Percentiles rank a stretch among this genome's conserved stretches.
Evolutionary conservation across 352 stramenopile species (phyloP).

Genomic region (Pythium coloratum): DNA sequence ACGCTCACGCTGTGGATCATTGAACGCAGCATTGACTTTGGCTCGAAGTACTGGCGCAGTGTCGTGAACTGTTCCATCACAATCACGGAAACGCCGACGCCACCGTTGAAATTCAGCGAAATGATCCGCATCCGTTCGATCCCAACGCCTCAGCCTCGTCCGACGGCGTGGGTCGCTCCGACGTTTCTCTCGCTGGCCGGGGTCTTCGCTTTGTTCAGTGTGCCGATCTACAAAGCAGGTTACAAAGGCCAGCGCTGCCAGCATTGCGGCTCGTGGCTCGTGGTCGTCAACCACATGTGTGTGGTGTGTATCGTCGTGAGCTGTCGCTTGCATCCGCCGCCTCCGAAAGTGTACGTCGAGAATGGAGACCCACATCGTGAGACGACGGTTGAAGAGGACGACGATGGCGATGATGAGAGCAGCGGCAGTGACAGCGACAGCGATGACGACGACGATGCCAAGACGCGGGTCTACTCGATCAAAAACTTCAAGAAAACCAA

Average conservation of each 20-base stretch:
- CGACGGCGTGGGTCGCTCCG: slow-evolving; percentile 38
- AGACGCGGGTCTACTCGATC: not conserved
- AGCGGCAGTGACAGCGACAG: not conserved
- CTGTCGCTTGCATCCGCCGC: slow-evolving; percentile 46
- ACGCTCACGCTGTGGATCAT: slow-evolving; percentile 54
- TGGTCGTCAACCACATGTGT: slow-evolving; percentile 51
- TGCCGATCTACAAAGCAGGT: slow-evolving; percentile 57
- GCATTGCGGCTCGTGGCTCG: slow-evolving; percentile 74
- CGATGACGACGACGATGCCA: slow-evolving; percentile 1
- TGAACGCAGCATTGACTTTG: slow-evolving; percentile 45
- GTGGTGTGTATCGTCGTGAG: slow-evolving; percentile 56
- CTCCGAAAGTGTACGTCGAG: slow-evolving; percentile 56
- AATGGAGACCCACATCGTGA: slow-evolving; percentile 35
- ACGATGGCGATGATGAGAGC: slow-evolving; percentile 10
- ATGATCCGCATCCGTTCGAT: slow-evolving; percentile 61
- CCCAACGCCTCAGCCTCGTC: slow-evolving; percentile 29
- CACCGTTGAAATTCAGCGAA: slow-evolving; percentile 50
- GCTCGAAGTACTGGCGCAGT: slow-evolving; percentile 61
- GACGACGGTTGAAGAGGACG: slow-evolving; percentile 20
- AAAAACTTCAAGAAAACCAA: slow-evolving; percentile 17
- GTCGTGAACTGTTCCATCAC: slow-evolving; percentile 65
- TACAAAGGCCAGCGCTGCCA: slow-evolving; percentile 50
- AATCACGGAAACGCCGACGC: slow-evolving; percentile 46
- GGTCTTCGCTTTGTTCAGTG: slow-evolving; percentile 28
- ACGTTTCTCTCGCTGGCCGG: slow-evolving; percentile 26